phyloP scores from a whole-genome alignment of 208 protist genomes.

The Wallacemonas sp. region DNA sequence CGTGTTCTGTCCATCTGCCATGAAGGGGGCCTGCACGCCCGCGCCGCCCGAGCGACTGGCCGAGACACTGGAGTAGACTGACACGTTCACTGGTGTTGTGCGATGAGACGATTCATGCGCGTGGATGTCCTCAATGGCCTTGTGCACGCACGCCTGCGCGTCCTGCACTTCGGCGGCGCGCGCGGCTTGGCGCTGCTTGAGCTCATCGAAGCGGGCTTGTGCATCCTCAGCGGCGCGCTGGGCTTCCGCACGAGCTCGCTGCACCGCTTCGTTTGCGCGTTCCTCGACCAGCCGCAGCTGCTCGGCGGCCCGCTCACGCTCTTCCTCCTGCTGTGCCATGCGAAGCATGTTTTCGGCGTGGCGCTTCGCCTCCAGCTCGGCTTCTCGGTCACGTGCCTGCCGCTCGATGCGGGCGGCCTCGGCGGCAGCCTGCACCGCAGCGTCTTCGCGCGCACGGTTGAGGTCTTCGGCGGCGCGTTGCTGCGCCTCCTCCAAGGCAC shows the following conservation, averaged over 20 bases:
- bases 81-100: background rate
- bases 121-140: constrained; percentile 24
- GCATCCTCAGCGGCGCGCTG: constrained; percentile 28
- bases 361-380: constrained; percentile 20
- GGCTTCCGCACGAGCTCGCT: constrained; percentile 30
- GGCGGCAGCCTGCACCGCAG: constrained; percentile 28
- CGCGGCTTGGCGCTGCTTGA: constrained; percentile 37
- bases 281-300: constrained; percentile 37
- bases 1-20: background rate
- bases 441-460: constrained; percentile 38
- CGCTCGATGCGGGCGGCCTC: constrained; percentile 33
- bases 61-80: background rate
- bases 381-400: constrained; percentile 34
- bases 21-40: background rate
- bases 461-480: constrained; percentile 35
- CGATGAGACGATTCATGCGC: constrained; percentile 12
- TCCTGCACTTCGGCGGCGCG: constrained; percentile 27
- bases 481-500: constrained; percentile 48
- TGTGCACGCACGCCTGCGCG: constrained; percentile 30
- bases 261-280: constrained; percentile 41
- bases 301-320: constrained; percentile 28
- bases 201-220: constrained; percentile 36
- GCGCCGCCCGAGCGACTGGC: background rate
- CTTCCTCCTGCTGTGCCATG: constrained; percentile 26
- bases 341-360: constrained; percentile 29